Evolutionary conservation across 768 basidiomycete species (phyloP), one percentile per base, ranked within the genome.

Genomic region (Solioccasus polychromus): DNA sequence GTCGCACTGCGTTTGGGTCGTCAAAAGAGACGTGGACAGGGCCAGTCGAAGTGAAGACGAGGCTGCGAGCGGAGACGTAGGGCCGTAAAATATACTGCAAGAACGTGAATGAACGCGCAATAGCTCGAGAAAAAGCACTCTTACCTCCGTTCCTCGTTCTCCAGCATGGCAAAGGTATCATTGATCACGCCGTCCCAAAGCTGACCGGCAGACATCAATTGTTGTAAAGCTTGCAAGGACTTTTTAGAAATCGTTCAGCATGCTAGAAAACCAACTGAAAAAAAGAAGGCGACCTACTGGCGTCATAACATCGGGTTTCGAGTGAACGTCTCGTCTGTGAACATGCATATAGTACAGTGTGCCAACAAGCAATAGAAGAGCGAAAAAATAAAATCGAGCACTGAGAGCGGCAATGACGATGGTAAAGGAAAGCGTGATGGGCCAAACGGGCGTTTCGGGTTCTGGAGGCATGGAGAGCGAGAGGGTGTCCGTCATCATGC

Each of bases 1-100:
- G 59, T 91, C 89, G 58, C 83, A 86, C 64, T 92, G 88, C 0
- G 75, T 80, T 57, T 88, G 85, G 0, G 86, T 89, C 11, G 81
- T 84, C 58, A 83, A 75, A 12, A 91, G 73, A 15, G 86, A 80
- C 2, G 86, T 82, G 42, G 85, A 80, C 3, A 92, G 75, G 8
- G 88, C 76, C 14, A 86, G 70, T 39, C 85, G 83, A 50, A 90
- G 74, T 38, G 66, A 42, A 17, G 66, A 60, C 18, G 59, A 58
- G 2, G 57, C 43, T 10, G 48, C 43, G 26, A 28, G 51, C 4
- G 77, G 70, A 44, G 73, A 71, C 19, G 70, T 57, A 7, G 76
- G 65, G 19, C 74, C 68, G 48, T 72, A 66, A 46, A 68, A 72
- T 37, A 65, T 52, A 47, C 65, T 69, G 32, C 47, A 39, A 47